A percentile compares a stretch with the other conserved stretches of the same genome.
These are phyloP conservation scores for Akanthomyces lecanii DNA, from an alignment of 2,329 filamentous ascomycete species.

Conservation along the genomic window DNA sequence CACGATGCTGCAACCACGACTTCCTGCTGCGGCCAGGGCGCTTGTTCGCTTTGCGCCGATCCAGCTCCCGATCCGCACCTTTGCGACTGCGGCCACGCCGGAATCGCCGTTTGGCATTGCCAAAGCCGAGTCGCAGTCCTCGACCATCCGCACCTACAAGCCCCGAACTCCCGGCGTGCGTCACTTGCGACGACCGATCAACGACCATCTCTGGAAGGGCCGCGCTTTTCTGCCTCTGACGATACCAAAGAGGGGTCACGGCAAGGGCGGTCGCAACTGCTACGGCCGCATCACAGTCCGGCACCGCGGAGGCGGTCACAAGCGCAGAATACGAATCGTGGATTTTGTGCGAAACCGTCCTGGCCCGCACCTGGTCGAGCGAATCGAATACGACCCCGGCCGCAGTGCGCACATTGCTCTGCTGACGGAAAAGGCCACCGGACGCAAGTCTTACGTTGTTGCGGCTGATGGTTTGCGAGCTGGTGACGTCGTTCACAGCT, in stretches of 20 bases:
- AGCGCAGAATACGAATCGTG: slow-evolving; percentile 85
- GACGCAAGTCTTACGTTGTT: slow-evolving; percentile 82
- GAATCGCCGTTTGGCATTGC: slow-evolving; percentile 18
- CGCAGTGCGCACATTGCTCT: slow-evolving; percentile 91
- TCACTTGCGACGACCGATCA: slow-evolving; percentile 87
- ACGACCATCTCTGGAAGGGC: slow-evolving; percentile 96
- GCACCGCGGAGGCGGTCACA: slow-evolving; percentile 87
- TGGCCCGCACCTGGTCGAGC: slow-evolving; percentile 82
- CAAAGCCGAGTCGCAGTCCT: slow-evolving; percentile 30
- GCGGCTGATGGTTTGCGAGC: slow-evolving; percentile 92
- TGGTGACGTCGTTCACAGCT: slow-evolving; percentile 90
- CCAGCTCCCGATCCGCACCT: slow-evolving; percentile 8
- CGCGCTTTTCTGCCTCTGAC: slow-evolving; percentile 78
- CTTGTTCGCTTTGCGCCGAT: slow-evolving; percentile 12
- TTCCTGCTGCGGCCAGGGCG: slow-evolving; percentile 12
- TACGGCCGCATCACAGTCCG: slow-evolving; percentile 81
- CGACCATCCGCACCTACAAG: slow-evolving; percentile 77
- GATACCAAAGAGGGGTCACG: slow-evolving; percentile 86
- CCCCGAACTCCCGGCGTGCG: slow-evolving; percentile 88
- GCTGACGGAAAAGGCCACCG: slow-evolving; percentile 68
- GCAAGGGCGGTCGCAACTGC: slow-evolving; percentile 88
- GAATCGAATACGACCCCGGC: slow-evolving; percentile 94
- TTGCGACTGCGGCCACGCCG: slow-evolving; percentile 7
- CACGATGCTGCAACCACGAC: slow-evolving; percentile 15
- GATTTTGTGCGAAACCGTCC: slow-evolving; percentile 78